Conservation (phyloP, 2,329 filamentous ascomycete species). For the Ceratocystiopsis brevicomis region DNA sequence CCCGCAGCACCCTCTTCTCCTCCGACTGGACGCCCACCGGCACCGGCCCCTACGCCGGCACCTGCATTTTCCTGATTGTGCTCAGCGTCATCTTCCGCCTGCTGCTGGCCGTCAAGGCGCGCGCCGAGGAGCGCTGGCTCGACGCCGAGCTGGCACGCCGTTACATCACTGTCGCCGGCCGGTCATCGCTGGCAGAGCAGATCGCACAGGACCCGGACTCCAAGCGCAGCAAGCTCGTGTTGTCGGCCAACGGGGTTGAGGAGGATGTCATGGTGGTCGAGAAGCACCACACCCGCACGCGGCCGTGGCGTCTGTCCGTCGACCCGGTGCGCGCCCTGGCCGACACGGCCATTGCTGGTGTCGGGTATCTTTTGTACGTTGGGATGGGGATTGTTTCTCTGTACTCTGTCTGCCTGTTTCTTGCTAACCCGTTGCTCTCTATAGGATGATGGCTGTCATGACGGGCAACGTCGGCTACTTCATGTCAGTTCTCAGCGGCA, state of each 20-base stretch:
- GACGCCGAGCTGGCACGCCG: constrained; percentile 53
- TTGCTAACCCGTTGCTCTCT: neutral
- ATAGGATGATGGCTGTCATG: constrained; percentile 82
- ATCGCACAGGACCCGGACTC: constrained; percentile 39
- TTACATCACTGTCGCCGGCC: constrained; percentile 56
- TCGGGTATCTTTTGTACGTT: constrained; percentile 73
- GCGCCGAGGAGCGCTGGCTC: constrained; percentile 44
- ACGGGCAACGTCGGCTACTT: constrained; percentile 69
- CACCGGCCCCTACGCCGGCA: constrained; percentile 60
- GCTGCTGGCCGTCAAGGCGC: constrained; percentile 53
- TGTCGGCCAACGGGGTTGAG: constrained; percentile 53
- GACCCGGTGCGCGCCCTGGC: constrained; percentile 56
- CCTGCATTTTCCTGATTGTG: constrained; percentile 75
- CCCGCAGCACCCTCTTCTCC: constrained; percentile 35
- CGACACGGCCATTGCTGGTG: constrained; percentile 52
- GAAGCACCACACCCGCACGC: constrained; percentile 28
- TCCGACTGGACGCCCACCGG: constrained; percentile 52
- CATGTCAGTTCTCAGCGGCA: constrained; percentile 50
- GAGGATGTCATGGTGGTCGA: constrained; percentile 61
- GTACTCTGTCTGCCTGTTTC: neutral
- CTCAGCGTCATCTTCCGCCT: constrained; percentile 52
- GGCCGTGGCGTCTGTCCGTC: constrained; percentile 66
- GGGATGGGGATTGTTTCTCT: constrained; percentile 15
- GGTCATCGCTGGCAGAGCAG: constrained; percentile 37
- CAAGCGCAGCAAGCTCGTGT: constrained; percentile 38